A percentile compares a stretch with the other conserved stretches of the same genome.
Evolutionary conservation across 495 filamentous ascomycete genomes (phyloP).

Genomic region (Penicillium malachiteum): DNA sequence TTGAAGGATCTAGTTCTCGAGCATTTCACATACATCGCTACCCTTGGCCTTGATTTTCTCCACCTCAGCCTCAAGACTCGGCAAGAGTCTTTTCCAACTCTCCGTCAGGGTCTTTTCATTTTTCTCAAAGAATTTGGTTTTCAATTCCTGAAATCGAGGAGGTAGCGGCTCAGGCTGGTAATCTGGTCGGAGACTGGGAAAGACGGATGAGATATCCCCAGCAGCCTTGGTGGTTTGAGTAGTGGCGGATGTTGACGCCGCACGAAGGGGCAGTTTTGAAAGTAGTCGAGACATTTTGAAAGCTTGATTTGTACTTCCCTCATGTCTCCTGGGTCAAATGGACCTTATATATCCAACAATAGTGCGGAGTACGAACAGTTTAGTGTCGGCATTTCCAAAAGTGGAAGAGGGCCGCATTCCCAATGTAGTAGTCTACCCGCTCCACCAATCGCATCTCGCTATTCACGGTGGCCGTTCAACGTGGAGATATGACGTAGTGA

Average conservation of each 20-base stretch:
- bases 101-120: slow-evolving; percentile 59
- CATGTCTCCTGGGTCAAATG: background rate
- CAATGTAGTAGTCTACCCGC: too few relatives aligned
- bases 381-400: too few relatives aligned
- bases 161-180: slow-evolving; percentile 62
- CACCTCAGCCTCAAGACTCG: slow-evolving; percentile 51
- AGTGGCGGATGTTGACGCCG: slow-evolving; percentile 36
- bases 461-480: too few relatives aligned
- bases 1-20: background rate
- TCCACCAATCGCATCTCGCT: too few relatives aligned
- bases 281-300: slow-evolving; percentile 19
- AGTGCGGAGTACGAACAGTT: too few relatives aligned
- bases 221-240: slow-evolving; percentile 44
- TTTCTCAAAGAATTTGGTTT: slow-evolving; percentile 58
- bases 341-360: background rate
- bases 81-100: slow-evolving; percentile 71
- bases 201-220: slow-evolving; percentile 82
- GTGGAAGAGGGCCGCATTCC: too few relatives aligned
- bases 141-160: slow-evolving; percentile 73
- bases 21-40: slow-evolving; percentile 43
- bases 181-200: slow-evolving; percentile 72
- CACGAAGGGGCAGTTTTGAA: slow-evolving; percentile 29
- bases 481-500: too few relatives aligned
- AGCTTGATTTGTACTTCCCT: background rate
- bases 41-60: slow-evolving; percentile 47